Conservation (phyloP, 495 filamentous ascomycete species). For the Lophiotrema nucula region DNA sequence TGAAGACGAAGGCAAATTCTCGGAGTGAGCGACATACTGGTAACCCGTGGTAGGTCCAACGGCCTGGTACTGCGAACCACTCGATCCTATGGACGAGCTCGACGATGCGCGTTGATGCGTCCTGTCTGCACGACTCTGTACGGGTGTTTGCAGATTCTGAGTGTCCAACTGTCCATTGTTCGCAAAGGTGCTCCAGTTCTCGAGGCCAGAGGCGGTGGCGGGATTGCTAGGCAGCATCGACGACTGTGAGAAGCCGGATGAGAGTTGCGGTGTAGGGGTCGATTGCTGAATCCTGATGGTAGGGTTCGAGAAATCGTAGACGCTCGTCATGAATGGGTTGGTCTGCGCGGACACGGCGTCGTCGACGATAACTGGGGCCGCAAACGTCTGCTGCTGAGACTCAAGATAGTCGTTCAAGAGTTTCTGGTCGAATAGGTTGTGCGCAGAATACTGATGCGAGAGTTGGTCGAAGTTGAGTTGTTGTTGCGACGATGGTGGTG, state of each 20-base stretch:
- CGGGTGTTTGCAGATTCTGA: conserved; percentile 29
- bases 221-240: conserved; percentile 19
- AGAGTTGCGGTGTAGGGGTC: conserved; percentile 32
- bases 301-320: conserved; percentile 32
- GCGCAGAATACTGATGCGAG: conserved; percentile 20
- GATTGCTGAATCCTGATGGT: conserved; percentile 38
- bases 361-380: conserved; percentile 13
- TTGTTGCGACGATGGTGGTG: conserved; percentile 21
- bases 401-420: conserved; percentile 32
- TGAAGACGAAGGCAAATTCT: conserved; percentile 36
- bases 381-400: conserved; percentile 28
- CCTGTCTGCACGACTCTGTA: conserved; percentile 14
- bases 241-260: conserved; percentile 22
- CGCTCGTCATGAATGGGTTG: conserved; percentile 34
- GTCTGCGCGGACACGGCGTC: conserved; percentile 1
- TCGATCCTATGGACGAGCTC: conserved; percentile 40
- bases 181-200: conserved; percentile 25
- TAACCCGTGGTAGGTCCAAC: conserved; percentile 29
- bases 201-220: conserved; percentile 16
- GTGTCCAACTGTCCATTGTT: conserved; percentile 26
- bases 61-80: conserved; percentile 38
- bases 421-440: conserved; percentile 22
- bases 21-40: conserved; percentile 41
- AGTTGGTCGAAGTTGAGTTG: conserved; percentile 23
- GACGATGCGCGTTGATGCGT: conserved; percentile 41